phyloP scores from a whole-genome alignment of 768 basidiomycete species.

The Collybiopsis luxurians region DNA sequence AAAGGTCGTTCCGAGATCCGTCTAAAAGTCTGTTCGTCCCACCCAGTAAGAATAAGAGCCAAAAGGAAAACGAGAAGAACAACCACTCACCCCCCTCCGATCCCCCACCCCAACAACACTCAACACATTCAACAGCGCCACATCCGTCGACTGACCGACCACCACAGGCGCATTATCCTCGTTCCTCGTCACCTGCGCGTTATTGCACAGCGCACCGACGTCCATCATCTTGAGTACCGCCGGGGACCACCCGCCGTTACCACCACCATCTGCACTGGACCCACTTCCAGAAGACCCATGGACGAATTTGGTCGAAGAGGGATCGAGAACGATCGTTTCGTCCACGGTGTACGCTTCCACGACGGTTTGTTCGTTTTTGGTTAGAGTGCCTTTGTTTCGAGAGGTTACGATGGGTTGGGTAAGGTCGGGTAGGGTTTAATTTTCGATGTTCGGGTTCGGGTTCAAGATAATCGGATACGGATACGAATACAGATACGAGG shows the following conservation, averaged over 20 bases:
- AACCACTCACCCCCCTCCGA: conserved; percentile 61
- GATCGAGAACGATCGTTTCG: conserved; percentile 69
- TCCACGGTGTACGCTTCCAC: conserved; percentile 87
- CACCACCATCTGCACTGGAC: no score
- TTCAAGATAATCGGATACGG: no score
- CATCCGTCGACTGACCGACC: conserved; percentile 91
- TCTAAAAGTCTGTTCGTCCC: conserved; percentile 51
- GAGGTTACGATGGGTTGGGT: no score
- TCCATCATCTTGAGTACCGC: conserved; percentile 76
- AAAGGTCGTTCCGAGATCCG: conserved; percentile 83
- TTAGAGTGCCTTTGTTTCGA: conserved; percentile 80
- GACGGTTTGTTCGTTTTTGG: conserved; percentile 95
- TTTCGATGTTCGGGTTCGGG: no score
- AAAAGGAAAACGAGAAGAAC: neutral
- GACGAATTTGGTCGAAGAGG: conserved; percentile 35
- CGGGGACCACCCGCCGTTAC: conserved; percentile 55
- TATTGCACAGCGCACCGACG: conserved; percentile 89
- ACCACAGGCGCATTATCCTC: conserved; percentile 57
- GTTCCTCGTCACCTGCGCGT: conserved; percentile 61
- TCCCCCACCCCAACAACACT: conserved; percentile 65
- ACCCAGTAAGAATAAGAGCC: no score
- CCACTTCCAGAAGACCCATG: conserved; percentile 23
- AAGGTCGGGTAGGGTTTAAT: no score
- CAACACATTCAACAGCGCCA: conserved; percentile 83
- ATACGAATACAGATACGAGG: no score